A percentile compares a stretch with the other conserved stretches of the same genome.
Conservation (phyloP, 2,329 filamentous ascomycete species). For the Ceratocystis diversiconidia region DNA sequence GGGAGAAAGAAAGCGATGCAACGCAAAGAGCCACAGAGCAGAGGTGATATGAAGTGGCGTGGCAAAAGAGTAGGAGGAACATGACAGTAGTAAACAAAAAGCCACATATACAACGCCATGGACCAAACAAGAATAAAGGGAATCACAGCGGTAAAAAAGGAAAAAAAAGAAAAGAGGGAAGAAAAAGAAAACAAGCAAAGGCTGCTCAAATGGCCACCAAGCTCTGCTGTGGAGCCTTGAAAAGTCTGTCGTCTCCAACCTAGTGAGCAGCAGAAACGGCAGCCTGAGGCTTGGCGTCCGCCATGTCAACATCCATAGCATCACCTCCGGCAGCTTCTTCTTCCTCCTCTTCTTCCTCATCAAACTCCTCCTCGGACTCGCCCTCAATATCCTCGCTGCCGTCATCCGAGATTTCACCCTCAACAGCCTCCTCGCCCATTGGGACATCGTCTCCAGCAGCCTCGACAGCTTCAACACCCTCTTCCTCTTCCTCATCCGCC, state of each 20-base stretch:
- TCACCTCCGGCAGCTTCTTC: slow-evolving; percentile 28
- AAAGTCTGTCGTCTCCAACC: slow-evolving; percentile 13
- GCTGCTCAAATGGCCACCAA: slow-evolving; percentile 11
- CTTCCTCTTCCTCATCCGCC: slow-evolving; percentile 44
- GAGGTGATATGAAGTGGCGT: background rate
- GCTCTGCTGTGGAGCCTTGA: slow-evolving; percentile 12
- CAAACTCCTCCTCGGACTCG: slow-evolving; percentile 59
- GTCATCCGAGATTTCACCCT: slow-evolving; percentile 56
- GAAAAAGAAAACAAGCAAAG: slow-evolving; percentile 11
- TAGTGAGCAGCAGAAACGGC: slow-evolving; percentile 20
- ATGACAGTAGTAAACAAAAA: slow-evolving; percentile 5
- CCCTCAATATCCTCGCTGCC: slow-evolving; percentile 68
- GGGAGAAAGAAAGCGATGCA: background rate
- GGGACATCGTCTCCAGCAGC: slow-evolving; percentile 46
- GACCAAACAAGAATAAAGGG: slow-evolving; percentile 13
- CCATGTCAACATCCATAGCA: slow-evolving; percentile 37
- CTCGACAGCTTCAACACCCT: slow-evolving; percentile 38
- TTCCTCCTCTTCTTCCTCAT: slow-evolving; percentile 39
- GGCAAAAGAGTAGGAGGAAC: background rate
- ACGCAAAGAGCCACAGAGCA: background rate
- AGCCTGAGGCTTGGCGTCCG: slow-evolving; percentile 26
- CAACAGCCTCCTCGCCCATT: slow-evolving; percentile 26
- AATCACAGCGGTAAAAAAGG: slow-evolving; percentile 3
- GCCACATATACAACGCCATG: slow-evolving; percentile 16
- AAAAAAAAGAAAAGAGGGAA: slow-evolving; percentile 1